A percentile compares a stretch with the other conserved stretches of the same genome.
Conservation (phyloP, 176 grass and related monocot species). For the Tuctoria greenei region DNA sequence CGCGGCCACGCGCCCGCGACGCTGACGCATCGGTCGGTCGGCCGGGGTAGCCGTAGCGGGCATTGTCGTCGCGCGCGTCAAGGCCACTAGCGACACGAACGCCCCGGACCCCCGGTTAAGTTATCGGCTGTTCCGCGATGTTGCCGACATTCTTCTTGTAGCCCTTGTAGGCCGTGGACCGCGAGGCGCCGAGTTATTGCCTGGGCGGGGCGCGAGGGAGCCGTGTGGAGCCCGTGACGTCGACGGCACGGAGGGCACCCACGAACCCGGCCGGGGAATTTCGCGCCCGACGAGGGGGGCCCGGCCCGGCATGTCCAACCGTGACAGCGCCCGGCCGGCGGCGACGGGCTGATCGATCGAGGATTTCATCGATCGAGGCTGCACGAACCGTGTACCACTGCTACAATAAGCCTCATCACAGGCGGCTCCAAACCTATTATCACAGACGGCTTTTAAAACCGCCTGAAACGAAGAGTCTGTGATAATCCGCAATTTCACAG, state of each 20-base stretch:
- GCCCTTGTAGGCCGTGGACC: slow-evolving; percentile 20
- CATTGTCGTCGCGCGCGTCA: slow-evolving; percentile 52
- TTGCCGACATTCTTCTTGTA: slow-evolving; percentile 51
- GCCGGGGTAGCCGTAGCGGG: slow-evolving; percentile 27
- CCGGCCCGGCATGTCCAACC: not conserved
- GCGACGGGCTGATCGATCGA: not conserved
- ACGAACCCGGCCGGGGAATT: not conserved
- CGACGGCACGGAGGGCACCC: not conserved
- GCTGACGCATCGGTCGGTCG: slow-evolving; percentile 37
- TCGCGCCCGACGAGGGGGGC: not conserved
- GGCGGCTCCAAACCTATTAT: too few species aligned
- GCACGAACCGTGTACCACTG: not conserved
- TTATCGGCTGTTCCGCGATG: too few species aligned
- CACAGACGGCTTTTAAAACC: too few species aligned
- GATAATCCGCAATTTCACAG: too few species aligned
- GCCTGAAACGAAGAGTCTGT: too few species aligned
- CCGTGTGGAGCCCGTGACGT: slow-evolving; percentile 32
- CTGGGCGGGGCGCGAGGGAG: slow-evolving; percentile 10
- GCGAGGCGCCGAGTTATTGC: slow-evolving; percentile 18
- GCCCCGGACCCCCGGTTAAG: too few species aligned
- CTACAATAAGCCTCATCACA: too few species aligned
- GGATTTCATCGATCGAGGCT: not conserved
- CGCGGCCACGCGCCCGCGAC: slow-evolving; percentile 44
- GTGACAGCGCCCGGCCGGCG: slow-evolving; percentile 30
- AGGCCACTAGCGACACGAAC: slow-evolving; percentile 26